phyloP scores from a whole-genome alignment of 2,329 filamentous ascomycete species.

The Arthroderma sp. region DNA sequence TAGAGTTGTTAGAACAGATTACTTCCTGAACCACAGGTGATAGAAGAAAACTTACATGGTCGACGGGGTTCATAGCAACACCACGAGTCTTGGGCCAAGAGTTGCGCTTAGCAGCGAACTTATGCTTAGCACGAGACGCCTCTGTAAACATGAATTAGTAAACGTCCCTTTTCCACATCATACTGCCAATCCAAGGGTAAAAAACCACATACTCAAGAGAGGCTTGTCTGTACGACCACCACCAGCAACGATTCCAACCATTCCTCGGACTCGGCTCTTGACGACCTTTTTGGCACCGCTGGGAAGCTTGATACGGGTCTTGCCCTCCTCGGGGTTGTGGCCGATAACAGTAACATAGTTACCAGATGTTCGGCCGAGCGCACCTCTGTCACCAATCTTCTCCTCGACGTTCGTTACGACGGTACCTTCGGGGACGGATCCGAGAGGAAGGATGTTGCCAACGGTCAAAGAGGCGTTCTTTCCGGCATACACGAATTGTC shows the following conservation, averaged over 20 bases:
- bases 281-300: slow-evolving; percentile 99
- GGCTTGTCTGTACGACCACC: slow-evolving; percentile 99
- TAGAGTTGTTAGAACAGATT: slow-evolving; percentile 14
- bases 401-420: slow-evolving; percentile 99
- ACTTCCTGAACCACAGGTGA: neutral
- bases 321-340: slow-evolving; percentile 97
- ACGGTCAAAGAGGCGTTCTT: slow-evolving; percentile 96
- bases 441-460: slow-evolving; percentile 92
- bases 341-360: slow-evolving; percentile 98
- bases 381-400: slow-evolving; percentile 93
- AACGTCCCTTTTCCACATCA: neutral
- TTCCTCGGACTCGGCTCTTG: slow-evolving; percentile 80
- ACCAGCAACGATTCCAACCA: slow-evolving; percentile 99
- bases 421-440: slow-evolving; percentile 95
- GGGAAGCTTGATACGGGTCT: slow-evolving; percentile 99
- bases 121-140: slow-evolving; percentile 99
- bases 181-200: neutral
- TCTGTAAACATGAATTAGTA: slow-evolving; percentile 47
- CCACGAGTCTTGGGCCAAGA: slow-evolving; percentile 99
- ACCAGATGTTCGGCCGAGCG: slow-evolving; percentile 90
- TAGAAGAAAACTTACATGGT: slow-evolving; percentile 53
- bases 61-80: slow-evolving; percentile 99
- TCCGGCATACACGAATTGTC: slow-evolving; percentile 99
- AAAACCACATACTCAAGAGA: slow-evolving; percentile 58
- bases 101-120: slow-evolving; percentile 99